Evolutionary conservation across 129 eudicot species (phyloP).

Genomic region (Helianthus annuus): DNA sequence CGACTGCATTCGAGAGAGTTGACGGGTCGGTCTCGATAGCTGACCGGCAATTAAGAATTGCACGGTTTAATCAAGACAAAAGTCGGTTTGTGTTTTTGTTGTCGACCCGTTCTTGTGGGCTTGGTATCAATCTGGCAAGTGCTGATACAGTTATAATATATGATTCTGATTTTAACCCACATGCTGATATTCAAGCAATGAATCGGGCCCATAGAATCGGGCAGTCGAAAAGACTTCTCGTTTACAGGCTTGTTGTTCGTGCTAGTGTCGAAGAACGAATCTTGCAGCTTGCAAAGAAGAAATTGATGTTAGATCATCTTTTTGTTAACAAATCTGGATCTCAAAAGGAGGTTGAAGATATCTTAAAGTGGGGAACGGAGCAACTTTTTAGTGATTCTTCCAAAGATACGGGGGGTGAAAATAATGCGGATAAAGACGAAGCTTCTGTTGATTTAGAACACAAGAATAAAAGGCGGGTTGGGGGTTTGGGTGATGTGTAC

Average conservation of each 20-base stretch:
- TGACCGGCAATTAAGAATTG: slow-evolving; percentile 84
- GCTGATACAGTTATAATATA: slow-evolving; percentile 98
- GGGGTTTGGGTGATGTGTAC: slow-evolving; percentile 94
- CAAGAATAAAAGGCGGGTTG: slow-evolving; percentile 57
- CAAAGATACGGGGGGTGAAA: slow-evolving; percentile 55
- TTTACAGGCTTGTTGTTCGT: slow-evolving; percentile 92
- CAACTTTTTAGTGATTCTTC: slow-evolving; percentile 72
- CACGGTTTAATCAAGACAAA: slow-evolving; percentile 89
- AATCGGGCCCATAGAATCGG: slow-evolving; percentile 98
- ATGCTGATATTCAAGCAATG: slow-evolving; percentile 99
- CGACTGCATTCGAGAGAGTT: slow-evolving; percentile 83
- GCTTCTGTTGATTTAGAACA: slow-evolving; percentile 51
- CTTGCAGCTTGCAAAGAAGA: slow-evolving; percentile 94
- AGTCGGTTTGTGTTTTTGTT: slow-evolving; percentile 84
- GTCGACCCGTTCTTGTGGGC: slow-evolving; percentile 95
- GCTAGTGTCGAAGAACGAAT: slow-evolving; percentile 99
- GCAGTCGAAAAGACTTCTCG: slow-evolving; percentile 85
- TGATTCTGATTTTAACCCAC: slow-evolving; percentile 97
- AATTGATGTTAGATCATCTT: slow-evolving; percentile 94
- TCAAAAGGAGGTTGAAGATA: slow-evolving; percentile 96
- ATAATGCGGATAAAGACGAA: slow-evolving; percentile 46
- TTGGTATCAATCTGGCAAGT: slow-evolving; percentile 94
- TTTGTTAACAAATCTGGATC: slow-evolving; percentile 89
- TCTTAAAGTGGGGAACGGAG: slow-evolving; percentile 94
- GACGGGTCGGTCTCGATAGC: slow-evolving; percentile 98